Base-by-base conservation (phyloP, 495 filamentous ascomycete genomes). In the Glarea lozoyensis region DNA sequence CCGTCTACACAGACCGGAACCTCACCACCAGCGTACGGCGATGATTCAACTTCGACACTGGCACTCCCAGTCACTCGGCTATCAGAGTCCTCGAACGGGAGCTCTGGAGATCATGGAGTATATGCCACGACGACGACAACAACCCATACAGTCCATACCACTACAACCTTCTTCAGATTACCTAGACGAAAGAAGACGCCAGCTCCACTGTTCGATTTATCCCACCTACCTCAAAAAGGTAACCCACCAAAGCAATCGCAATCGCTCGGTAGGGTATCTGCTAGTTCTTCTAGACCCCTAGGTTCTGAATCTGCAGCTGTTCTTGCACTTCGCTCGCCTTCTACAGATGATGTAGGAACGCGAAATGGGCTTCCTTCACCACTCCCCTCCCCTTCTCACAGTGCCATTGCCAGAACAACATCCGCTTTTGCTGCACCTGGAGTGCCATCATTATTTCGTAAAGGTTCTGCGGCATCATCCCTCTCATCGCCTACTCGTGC, bases 31-130 rank as follows among this genome's bases (percentile, higher is more conserved):
- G 68, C 78, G 9, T 81, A 79, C 37, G 67, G 69, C 38, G 82
- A 83, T 45, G 84, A 88, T 40, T 72, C 73, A 3, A 70, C 69
- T 58, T 73, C 83, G 32, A 63, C 79, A 27, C 54, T 94, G 35
- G 74, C 82, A 3, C 70, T 85, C 11, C 78, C 81, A 2, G 69
- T 82, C 33, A 73, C 77, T 39, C 72, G 92, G 30, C 69, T 86
- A 18, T 96, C 92, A 3, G 92, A 96, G 47, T 96, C 92, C 0
- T 94, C 88, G 17, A 88, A 95, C 57, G 81, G 78, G 20, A 93
- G 88, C 60, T 79, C 80, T 10, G 79, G 73, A n/a, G 88, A 94
- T 23, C 82, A 76, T 48, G 69, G 78, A 31, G 68, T 76, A 4
- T 78, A 72, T 52, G 71, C 73, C 30, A 50, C 52, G 32, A 76